Percentiles rank a stretch among this genome's conserved stretches.
Conservation (phyloP, 495 filamentous ascomycete genomes). For the Staphylotrichum tortipilum region DNA sequence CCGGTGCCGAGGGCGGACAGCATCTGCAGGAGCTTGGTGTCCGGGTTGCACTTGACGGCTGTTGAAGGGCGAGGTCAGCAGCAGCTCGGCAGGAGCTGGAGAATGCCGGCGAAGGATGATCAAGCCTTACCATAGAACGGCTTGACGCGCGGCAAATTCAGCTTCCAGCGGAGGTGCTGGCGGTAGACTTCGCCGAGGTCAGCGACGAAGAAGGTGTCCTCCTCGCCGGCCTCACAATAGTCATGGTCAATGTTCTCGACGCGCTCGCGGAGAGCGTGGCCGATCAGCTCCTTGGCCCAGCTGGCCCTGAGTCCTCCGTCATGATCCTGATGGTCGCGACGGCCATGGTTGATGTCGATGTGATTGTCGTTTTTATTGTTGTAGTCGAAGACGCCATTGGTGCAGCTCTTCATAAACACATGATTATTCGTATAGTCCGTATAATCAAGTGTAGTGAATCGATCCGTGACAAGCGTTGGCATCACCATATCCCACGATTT, state of each 20-base stretch:
- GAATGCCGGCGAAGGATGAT: not conserved
- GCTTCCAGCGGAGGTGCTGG: constrained; percentile 97
- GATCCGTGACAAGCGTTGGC: constrained; percentile 43
- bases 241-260: constrained; percentile 77
- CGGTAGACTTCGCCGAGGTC: constrained; percentile 98
- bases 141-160: constrained; percentile 83
- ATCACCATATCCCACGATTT: constrained; percentile 46
- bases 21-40: constrained; percentile 78
- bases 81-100: not conserved
- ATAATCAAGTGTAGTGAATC: constrained; percentile 30
- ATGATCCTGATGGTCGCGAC: constrained; percentile 19
- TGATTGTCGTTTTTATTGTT: too few relatives aligned
- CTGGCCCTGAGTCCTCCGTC: constrained; percentile 26
- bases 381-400: constrained; percentile 30
- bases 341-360: not conserved
- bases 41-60: constrained; percentile 99
- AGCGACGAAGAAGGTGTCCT: constrained; percentile 96
- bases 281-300: constrained; percentile 54
- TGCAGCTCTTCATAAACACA: constrained; percentile 33
- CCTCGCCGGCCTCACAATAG: constrained; percentile 75
- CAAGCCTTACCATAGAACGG: constrained; percentile 80
- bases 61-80: constrained; percentile 5
- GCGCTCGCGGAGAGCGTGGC: constrained; percentile 70
- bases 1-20: constrained; percentile 82
- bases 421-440: constrained; percentile 36